Evolutionary conservation across 2,329 filamentous ascomycete species (phyloP).

Genomic region (Cordyceps javanica): DNA sequence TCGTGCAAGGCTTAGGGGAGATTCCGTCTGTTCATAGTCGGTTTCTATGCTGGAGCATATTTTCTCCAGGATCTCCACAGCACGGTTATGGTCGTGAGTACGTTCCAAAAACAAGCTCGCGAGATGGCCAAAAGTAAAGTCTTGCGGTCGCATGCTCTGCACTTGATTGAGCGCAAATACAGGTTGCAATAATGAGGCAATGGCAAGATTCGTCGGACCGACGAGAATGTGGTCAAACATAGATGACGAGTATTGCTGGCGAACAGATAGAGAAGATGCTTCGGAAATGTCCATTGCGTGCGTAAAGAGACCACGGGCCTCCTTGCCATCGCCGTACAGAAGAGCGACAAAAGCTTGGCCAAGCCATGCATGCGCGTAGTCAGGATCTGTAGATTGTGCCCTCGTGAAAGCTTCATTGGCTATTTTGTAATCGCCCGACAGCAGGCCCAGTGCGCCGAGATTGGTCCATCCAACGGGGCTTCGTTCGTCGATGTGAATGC

Average conservation of each 20-base stretch:
- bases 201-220: constrained; percentile 42
- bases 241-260: constrained; percentile 72
- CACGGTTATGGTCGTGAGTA: constrained; percentile 58
- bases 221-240: constrained; percentile 75
- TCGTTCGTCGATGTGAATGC: constrained; percentile 85
- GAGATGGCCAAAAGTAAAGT: constrained; percentile 70
- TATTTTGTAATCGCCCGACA: constrained; percentile 78
- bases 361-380: constrained; percentile 89
- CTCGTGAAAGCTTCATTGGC: constrained; percentile 86
- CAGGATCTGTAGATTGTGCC: constrained; percentile 89
- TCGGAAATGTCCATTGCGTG: constrained; percentile 92
- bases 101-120: constrained; percentile 77
- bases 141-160: constrained; percentile 60
- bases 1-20: constrained; percentile 61
- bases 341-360: constrained; percentile 85
- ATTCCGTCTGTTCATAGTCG: constrained; percentile 81
- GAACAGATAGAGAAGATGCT: constrained; percentile 64
- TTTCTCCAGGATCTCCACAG: constrained; percentile 56
- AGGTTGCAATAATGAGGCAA: constrained; percentile 69
- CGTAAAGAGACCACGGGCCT: constrained; percentile 80
- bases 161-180: constrained; percentile 85
- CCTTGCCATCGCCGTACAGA: constrained; percentile 64
- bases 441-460: constrained; percentile 74
- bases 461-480: constrained; percentile 87
- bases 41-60: constrained; percentile 68